phyloP scores from a whole-genome alignment of 129 eudicot species.

The Tagetes patula region DNA sequence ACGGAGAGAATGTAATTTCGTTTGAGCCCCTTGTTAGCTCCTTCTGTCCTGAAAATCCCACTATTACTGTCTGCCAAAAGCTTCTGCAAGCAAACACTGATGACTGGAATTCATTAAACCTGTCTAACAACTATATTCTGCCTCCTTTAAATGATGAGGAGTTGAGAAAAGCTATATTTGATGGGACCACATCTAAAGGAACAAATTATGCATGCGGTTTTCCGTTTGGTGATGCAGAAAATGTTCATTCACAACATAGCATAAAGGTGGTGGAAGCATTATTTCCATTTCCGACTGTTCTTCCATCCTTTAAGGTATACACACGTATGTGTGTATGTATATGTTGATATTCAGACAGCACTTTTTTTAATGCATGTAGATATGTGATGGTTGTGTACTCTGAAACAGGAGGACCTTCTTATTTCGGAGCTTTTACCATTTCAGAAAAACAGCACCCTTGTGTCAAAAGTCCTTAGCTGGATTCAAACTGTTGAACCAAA shows the following conservation, averaged over 20 bases:
- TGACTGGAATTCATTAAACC: slow-evolving; percentile 55
- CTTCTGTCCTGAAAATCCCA: slow-evolving; percentile 74
- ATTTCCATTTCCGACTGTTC: slow-evolving; percentile 86
- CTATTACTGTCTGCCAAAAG: slow-evolving; percentile 63
- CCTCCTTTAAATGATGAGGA: slow-evolving; percentile 84
- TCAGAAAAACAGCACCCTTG: slow-evolving; percentile 77
- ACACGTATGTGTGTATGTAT: neutral
- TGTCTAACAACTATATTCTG: slow-evolving; percentile 63
- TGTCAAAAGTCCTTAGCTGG: slow-evolving; percentile 80
- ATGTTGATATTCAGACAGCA: neutral
- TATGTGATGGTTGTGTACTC: slow-evolving; percentile 2
- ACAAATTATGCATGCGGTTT: slow-evolving; percentile 60
- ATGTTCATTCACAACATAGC: slow-evolving; percentile 50
- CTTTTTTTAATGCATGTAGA: neutral
- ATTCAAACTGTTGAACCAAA: slow-evolving; percentile 63
- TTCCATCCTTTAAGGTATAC: slow-evolving; percentile 74
- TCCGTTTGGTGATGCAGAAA: slow-evolving; percentile 56
- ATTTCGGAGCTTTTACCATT: slow-evolving; percentile 80
- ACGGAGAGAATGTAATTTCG: slow-evolving; percentile 17
- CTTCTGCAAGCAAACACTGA: slow-evolving; percentile 48
- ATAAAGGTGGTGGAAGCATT: slow-evolving; percentile 57
- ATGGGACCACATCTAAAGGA: slow-evolving; percentile 39
- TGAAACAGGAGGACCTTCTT: slow-evolving; percentile 70
- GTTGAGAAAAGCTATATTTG: slow-evolving; percentile 59
- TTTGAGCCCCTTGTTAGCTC: slow-evolving; percentile 36